Evolutionary conservation across 2,329 filamentous ascomycete genomes (phyloP).

Genomic region (Chaetoscypha palmicola): DNA sequence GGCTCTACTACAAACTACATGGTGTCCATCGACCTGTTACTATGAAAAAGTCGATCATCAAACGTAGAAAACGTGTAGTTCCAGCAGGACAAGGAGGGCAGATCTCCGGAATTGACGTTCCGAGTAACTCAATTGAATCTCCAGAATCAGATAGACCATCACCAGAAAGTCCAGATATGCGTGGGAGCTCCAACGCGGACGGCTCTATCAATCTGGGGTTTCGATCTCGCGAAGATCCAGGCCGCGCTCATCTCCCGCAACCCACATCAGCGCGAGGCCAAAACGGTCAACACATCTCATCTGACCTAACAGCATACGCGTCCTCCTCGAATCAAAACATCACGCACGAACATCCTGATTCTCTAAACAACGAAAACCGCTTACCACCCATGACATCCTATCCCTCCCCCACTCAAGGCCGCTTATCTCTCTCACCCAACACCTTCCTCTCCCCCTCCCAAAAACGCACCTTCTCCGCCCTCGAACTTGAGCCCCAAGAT

Average conservation of each 20-base stretch:
- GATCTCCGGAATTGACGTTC: slow-evolving; percentile 41
- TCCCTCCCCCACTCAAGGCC: slow-evolving; percentile 38
- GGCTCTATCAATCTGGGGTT: slow-evolving; percentile 58
- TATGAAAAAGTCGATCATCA: slow-evolving; percentile 99
- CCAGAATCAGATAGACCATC: slow-evolving; percentile 30
- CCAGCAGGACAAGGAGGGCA: slow-evolving; percentile 53
- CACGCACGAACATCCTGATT: slow-evolving; percentile 31
- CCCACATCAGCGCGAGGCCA: slow-evolving; percentile 20
- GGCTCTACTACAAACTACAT: slow-evolving; percentile 90
- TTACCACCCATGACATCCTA: slow-evolving; percentile 42
- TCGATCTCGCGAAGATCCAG: slow-evolving; percentile 38
- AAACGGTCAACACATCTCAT: slow-evolving; percentile 33
- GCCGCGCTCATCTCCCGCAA: slow-evolving; percentile 26
- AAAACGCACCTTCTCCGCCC: slow-evolving; percentile 61
- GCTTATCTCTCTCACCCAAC: slow-evolving; percentile 52
- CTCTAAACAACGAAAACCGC: slow-evolving; percentile 49
- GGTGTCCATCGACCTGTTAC: slow-evolving; percentile 86
- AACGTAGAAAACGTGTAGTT: slow-evolving; percentile 88
- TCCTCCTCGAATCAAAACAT: slow-evolving; percentile 26
- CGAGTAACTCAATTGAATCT: slow-evolving; percentile 28
- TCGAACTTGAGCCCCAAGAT: slow-evolving; percentile 42
- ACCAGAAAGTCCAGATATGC: slow-evolving; percentile 20
- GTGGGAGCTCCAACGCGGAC: slow-evolving; percentile 54
- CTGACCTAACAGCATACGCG: slow-evolving; percentile 38
- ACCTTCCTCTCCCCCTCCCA: slow-evolving; percentile 53